Percentiles rank a stretch among this genome's conserved stretches.
These are phyloP conservation scores for Rhizopogon rudus DNA, from an alignment of 768 basidiomycete species.

Conservation along the genomic window DNA sequence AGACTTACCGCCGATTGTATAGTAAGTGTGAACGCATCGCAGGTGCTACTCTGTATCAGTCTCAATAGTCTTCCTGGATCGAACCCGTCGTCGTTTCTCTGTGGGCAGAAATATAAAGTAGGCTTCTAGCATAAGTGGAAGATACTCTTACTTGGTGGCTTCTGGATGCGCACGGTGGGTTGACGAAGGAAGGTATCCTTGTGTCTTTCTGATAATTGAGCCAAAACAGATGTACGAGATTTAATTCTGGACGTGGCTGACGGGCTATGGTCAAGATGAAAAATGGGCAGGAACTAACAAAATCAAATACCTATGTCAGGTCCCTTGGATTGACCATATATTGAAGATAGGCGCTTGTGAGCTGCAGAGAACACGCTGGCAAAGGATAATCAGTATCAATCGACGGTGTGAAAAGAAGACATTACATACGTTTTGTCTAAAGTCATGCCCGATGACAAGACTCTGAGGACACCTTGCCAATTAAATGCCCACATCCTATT, in stretches of 20 bases:
- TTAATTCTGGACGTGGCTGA: neutral
- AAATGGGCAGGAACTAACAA: neutral
- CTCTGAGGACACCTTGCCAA: constrained; percentile 63
- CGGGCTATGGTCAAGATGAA: neutral
- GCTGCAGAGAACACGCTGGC: constrained; percentile 20
- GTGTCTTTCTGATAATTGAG: neutral
- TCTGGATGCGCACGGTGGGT: constrained; percentile 1
- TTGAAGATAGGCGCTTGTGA: constrained; percentile 21
- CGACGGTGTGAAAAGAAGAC: neutral
- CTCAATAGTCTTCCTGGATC: neutral
- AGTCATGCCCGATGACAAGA: constrained; percentile 38
- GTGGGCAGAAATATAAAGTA: neutral
- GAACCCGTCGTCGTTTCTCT: constrained; percentile 1
- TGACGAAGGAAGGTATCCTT: constrained; percentile 1
- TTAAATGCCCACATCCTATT: constrained; percentile 56
- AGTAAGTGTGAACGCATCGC: neutral
- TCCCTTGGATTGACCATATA: constrained; percentile 21
- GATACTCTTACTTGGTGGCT: constrained; percentile 1
- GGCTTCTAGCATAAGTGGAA: neutral
- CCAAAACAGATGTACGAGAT: neutral
- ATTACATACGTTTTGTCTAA: constrained; percentile 22
- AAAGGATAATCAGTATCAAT: constrained; percentile 1
- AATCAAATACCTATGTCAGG: neutral
- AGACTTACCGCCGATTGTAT: constrained; percentile 17
- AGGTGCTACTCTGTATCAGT: neutral